Evolutionary conservation across 148 eudicot species (phyloP), one percentile per base, ranked within the genome.

Genomic region (Salicornia ramosissima): DNA sequence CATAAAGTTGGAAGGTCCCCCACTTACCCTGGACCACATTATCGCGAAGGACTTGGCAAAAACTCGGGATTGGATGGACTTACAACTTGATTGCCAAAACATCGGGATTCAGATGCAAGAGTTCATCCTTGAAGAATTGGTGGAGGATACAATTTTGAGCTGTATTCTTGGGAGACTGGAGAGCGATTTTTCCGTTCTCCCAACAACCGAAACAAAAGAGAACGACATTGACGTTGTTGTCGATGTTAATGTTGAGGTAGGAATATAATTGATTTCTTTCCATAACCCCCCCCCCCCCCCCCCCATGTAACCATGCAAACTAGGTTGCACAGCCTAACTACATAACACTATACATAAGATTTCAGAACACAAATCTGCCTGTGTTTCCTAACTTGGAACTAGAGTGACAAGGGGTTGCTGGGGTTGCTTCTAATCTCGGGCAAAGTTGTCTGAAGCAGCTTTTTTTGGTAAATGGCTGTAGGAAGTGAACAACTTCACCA

Each of bases 21-120:
- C 80, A 15, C 67, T 45, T 59, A 83, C 90, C 9, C 72, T 89
- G 69, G 97, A 91, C 31, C 90, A 81, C 51, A 82, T 87, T 54
- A 74, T 95, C 15, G 77, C 70, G 29, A 80, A 73, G 46, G 96
- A 89, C 65, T 70, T 85, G 72, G 72, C 70, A 30, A 82, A 77
- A 30, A 53, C 78, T 12, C 71, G 71, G 58, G 58, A 69, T 7
- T 89, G 97, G 99, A 82, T 81, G 87, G 82, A 87, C 58, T 72
- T 83, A 39, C 82, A 72, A 63, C 66, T 73, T 21, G 86, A 86
- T 62, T 58, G 76, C 30, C 82, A 86, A 72, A 64, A 68, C 52
- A 57, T 87, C 51, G 88, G 86, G 30, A 68, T 70, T 25, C 86
- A 75, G 42, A 55, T 95, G 66, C 96, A 79, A 51, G 86, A 89